Conservation (phyloP, 768 basidiomycete genomes). For the Rubroboletus satanas region DNA sequence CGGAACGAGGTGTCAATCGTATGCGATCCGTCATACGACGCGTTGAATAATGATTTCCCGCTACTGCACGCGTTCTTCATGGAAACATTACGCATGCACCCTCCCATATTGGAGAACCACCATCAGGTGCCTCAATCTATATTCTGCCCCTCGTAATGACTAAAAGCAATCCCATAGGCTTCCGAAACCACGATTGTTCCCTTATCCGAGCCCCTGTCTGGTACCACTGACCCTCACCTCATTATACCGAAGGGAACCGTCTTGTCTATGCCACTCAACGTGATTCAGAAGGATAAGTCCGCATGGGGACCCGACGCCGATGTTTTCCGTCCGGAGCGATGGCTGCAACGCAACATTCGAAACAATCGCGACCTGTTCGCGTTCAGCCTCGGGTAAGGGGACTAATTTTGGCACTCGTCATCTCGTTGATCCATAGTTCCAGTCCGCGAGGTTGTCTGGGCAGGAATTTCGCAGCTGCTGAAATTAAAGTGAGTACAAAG, state of each 20-base stretch:
- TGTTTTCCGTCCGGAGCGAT: constrained; percentile 58
- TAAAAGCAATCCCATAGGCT: constrained; percentile 35
- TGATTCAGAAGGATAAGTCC: constrained; percentile 48
- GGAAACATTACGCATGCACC: constrained; percentile 59
- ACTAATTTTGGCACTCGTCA: not conserved
- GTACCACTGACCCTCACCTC: constrained; percentile 40
- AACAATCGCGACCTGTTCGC: constrained; percentile 47
- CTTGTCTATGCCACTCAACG: constrained; percentile 52
- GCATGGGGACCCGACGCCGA: constrained; percentile 61
- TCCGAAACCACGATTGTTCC: constrained; percentile 51
- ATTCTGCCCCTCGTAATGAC: not conserved
- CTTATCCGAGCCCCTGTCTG: constrained; percentile 48
- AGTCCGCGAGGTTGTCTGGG: constrained; percentile 63
- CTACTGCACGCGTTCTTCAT: constrained; percentile 59
- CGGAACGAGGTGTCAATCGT: constrained; percentile 50
- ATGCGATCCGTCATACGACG: constrained; percentile 49
- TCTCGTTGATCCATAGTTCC: constrained; percentile 12
- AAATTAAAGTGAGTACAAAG: constrained; percentile 49
- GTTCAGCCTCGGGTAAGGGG: constrained; percentile 54
- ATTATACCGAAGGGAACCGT: constrained; percentile 56
- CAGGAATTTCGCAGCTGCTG: constrained; percentile 52
- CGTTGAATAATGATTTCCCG: constrained; percentile 45
- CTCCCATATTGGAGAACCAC: constrained; percentile 62
- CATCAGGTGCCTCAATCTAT: constrained; percentile 43
- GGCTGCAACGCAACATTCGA: constrained; percentile 44